These are phyloP conservation scores for Musa troglodytarum DNA, from an alignment of 176 grass and related monocot species.

Conservation along the genomic window DNA sequence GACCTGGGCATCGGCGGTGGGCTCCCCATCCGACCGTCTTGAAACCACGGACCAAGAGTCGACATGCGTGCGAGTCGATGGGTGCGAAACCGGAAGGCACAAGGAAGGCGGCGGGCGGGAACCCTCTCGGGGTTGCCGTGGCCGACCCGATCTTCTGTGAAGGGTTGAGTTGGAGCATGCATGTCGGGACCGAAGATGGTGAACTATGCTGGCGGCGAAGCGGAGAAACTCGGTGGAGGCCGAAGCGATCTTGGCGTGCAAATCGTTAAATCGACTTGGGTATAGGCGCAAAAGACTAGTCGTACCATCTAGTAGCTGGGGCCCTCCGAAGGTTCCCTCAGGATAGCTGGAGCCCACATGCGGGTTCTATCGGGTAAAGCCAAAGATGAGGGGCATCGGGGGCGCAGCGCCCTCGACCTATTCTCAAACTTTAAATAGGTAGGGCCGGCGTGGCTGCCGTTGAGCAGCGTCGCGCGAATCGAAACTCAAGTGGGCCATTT, in stretches of 20 bases:
- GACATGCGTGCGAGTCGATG: too few relatives aligned
- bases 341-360: conserved; percentile 1
- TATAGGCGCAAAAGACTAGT: conserved; percentile 35
- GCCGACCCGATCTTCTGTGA: conserved; percentile 35
- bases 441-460: background rate
- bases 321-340: conserved; percentile 40
- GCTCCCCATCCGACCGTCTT: conserved; percentile 67
- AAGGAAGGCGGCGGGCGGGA: too few relatives aligned
- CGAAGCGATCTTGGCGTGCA: conserved; percentile 37
- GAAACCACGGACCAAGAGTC: conserved; percentile 19
- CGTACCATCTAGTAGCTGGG: conserved; percentile 47
- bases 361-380: conserved; percentile 63
- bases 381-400: conserved; percentile 68
- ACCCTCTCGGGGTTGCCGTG: background rate
- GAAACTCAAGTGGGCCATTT: conserved; percentile 44
- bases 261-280: conserved; percentile 40
- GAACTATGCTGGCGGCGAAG: too few relatives aligned
- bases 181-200: conserved; percentile 40
- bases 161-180: conserved; percentile 39
- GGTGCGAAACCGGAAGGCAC: too few relatives aligned
- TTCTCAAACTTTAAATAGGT: conserved; percentile 71
- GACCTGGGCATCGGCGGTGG: conserved; percentile 17
- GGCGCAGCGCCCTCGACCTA: conserved; percentile 56
- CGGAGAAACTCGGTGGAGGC: conserved; percentile 24
- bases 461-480: too few relatives aligned